Evolutionary conservation across 2,329 filamentous ascomycete genomes (phyloP), one percentile per base, ranked within the genome.

Genomic region (Verticillium dahliae): DNA sequence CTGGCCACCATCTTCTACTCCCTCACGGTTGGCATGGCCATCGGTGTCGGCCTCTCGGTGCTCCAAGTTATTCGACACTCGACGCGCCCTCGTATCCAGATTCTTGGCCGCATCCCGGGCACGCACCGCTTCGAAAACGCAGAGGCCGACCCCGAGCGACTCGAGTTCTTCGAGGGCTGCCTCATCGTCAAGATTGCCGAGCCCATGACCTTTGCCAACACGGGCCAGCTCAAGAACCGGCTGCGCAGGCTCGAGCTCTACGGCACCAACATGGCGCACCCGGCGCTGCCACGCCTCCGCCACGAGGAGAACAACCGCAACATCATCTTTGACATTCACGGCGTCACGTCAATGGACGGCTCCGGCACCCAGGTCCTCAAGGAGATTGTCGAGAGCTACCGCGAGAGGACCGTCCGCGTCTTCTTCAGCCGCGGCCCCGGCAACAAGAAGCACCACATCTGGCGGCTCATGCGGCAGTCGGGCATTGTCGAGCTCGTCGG

Each of bases 101-200:
- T 99, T 71, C 81, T 99, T 0, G 95, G 95, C 39, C 91, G 94
- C 61, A 87, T 97, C 1, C 90, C 90, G 0, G 91, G 90, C 11
- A 96, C 91, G 0, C 85, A 90, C 66, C 86, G 86, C 5, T 97
- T 96, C 69, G 91, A 94, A 66, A 96, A 96, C 69, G 92, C 93
- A 1, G 93, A 88, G 69, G 78, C 88, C 0, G 85, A 90, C 61
- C 84, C 88, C 0, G 86, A 89, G 55, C 82, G 84, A 34, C 81
- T 98, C 3, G 94, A 98, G 72, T 93, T 96, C 69, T 84, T 97
- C 60, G 93, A 97, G 66, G 91, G 94, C 15, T 96, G 91, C 63
- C 80, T 99, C 10, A 97, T 99, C 63, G 92, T 98, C 69, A 98
- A 98, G 80, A 98, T 99, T 61, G 94, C 95, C 0, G 95, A 99